phyloP scores from a whole-genome alignment of 2,329 filamentous ascomycete genomes.

The Xylaria hypoxylon region DNA sequence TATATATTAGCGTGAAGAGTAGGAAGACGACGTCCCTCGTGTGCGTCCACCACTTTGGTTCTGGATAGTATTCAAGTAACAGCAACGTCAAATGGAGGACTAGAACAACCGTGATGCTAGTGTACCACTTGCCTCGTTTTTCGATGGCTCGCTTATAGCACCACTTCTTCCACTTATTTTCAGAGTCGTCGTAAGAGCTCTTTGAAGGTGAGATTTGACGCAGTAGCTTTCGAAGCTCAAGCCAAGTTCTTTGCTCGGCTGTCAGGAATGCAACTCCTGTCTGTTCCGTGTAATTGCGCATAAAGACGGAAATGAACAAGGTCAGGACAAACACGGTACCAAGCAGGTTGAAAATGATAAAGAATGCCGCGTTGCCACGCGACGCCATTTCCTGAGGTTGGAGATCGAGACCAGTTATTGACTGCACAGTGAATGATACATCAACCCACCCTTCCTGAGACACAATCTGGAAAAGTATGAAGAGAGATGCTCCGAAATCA shows the following conservation, averaged over 20 bases:
- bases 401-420: slow-evolving; percentile 78
- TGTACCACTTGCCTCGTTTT: slow-evolving; percentile 93
- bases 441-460: slow-evolving; percentile 98
- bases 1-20: slow-evolving; percentile 82
- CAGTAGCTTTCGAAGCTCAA: slow-evolving; percentile 91
- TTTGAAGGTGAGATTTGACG: slow-evolving; percentile 96
- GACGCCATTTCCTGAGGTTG: slow-evolving; percentile 78
- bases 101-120: slow-evolving; percentile 80
- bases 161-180: slow-evolving; percentile 87
- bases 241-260: slow-evolving; percentile 94
- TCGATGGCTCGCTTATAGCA: slow-evolving; percentile 94
- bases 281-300: slow-evolving; percentile 99
- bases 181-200: slow-evolving; percentile 82
- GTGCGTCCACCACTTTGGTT: slow-evolving; percentile 76
- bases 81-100: slow-evolving; percentile 86
- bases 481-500: slow-evolving; percentile 91
- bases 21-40: slow-evolving; percentile 83
- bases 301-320: slow-evolving; percentile 98
- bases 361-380: slow-evolving; percentile 91
- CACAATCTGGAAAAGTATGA: slow-evolving; percentile 98
- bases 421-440: slow-evolving; percentile 86
- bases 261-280: slow-evolving; percentile 97
- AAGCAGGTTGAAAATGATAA: slow-evolving; percentile 95
- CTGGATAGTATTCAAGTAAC: slow-evolving; percentile 85
- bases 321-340: slow-evolving; percentile 97